These are phyloP conservation scores for Phytophthora ramorum DNA, from an alignment of 352 stramenopile species.

Conservation along the genomic window DNA sequence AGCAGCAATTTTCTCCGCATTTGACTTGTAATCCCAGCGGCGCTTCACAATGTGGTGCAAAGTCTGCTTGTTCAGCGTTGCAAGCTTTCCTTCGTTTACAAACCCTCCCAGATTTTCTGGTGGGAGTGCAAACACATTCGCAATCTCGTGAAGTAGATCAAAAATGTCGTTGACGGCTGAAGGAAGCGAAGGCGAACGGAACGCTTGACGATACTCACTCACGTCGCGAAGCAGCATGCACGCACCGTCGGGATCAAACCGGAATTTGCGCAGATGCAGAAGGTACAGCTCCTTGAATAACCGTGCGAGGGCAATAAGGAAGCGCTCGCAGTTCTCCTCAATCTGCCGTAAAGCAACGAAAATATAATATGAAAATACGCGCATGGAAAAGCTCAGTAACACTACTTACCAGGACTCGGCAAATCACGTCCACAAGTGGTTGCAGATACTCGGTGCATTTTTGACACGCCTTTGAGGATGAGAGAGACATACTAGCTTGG, in stretches of 20 bases:
- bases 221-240: constrained; percentile 86
- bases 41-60: constrained; percentile 77
- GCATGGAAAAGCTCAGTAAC: background rate
- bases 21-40: constrained; percentile 85
- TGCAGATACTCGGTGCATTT: constrained; percentile 78
- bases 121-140: constrained; percentile 82
- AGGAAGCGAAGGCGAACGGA: constrained; percentile 40
- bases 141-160: constrained; percentile 81
- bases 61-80: constrained; percentile 62
- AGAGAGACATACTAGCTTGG: constrained; percentile 77
- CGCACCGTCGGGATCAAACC: constrained; percentile 82
- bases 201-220: constrained; percentile 76
- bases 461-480: constrained; percentile 70
- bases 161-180: constrained; percentile 68
- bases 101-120: constrained; percentile 82
- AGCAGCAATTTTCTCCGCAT: constrained; percentile 76
- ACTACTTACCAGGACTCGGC: constrained; percentile 57
- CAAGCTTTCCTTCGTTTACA: constrained; percentile 75
- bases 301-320: constrained; percentile 55
- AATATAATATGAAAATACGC: background rate
- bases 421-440: constrained; percentile 59
- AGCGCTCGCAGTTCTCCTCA: constrained; percentile 69
- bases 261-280: constrained; percentile 75
- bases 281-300: constrained; percentile 83
- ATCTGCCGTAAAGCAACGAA: constrained; percentile 32